Evolutionary conservation across 306 rosid genomes (phyloP).

Genomic region (Dryas octopetala): DNA sequence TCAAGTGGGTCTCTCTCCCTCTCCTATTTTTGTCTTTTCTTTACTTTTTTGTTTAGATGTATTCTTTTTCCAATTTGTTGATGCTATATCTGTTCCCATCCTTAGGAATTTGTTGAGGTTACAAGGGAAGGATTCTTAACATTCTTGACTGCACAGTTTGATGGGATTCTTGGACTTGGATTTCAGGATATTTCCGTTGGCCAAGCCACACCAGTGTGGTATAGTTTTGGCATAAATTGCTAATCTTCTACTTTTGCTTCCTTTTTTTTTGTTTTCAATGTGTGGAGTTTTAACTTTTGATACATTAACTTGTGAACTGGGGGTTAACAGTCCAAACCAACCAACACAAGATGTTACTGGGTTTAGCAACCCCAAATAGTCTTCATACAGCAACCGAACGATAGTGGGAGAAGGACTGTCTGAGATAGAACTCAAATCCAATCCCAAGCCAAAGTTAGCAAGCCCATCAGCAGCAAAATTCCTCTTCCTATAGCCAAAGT

Average conservation of each 20-base stretch:
- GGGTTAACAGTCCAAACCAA: neutral
- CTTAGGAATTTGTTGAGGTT: conserved; percentile 50
- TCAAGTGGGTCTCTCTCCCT: conserved; percentile 33
- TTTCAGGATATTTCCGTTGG: conserved; percentile 42
- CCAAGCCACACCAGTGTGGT: conserved; percentile 48
- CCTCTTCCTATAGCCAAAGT: neutral
- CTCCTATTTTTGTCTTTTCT: neutral
- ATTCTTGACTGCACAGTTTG: conserved; percentile 36
- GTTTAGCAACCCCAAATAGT: neutral
- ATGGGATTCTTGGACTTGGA: conserved; percentile 59
- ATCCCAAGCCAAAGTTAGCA: neutral
- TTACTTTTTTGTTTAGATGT: neutral
- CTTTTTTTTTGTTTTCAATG: neutral
- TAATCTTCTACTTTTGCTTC: neutral
- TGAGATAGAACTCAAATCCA: neutral
- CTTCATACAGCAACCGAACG: neutral
- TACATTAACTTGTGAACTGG: neutral
- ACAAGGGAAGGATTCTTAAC: conserved; percentile 40
- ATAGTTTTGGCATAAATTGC: conserved; percentile 12
- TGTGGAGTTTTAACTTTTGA: neutral
- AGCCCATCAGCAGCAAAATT: neutral
- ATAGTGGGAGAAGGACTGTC: neutral
- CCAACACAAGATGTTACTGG: neutral
- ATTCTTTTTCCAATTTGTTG: neutral
- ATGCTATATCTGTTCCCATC: conserved; percentile 14